Evolutionary conservation across 306 rosid genomes (phyloP), one percentile per base, ranked within the genome.

Genomic region (Acmispon strigosus): DNA sequence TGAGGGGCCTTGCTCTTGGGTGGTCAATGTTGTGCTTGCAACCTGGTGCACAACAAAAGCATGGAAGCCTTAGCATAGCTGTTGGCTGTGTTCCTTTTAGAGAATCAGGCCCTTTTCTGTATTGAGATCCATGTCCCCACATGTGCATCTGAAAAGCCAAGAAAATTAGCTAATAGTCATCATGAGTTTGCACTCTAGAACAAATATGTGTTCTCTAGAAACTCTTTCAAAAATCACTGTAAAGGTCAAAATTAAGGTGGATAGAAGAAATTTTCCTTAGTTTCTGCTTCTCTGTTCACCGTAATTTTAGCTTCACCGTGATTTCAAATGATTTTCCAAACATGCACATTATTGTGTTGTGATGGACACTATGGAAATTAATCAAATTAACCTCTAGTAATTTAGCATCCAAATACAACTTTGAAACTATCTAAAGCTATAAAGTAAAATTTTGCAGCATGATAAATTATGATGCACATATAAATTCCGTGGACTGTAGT

Each of bases 61-160:
- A 89, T 16, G 96, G 88, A 3, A 84, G 77, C 74, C 86, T 81
- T 20, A 82, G 65, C 91, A 86, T 89, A 0, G 86, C 88, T 71
- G 86, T 82, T 66, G 86, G 86, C 17, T 82, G 86, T 59, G 83
- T 81, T 62, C 91, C 96, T 80, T 84, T 82, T 1, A 89, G 87
- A 10, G 86, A 82, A 69, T 82, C 86, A 19, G 86, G 80, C 0
- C 86, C 86, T 16, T 82, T 82, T 24, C 96, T 82, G 70, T 86
- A 86, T 67, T 89, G 92, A 20, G 96, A 89, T 57, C 96, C 96
- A 55, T 89, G 96, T 43, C 92, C 92, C 96, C 92, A 89, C 92
- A 86, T 86, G 73, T 89, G 96, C 96, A 86, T 86, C 96, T 89
- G 73, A 37, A 57, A 47, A 47, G 29, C 20, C 39, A 78, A 62